These are phyloP conservation scores for Daldinia sp. DNA, from an alignment of 2,329 filamentous ascomycete genomes.

Conservation along the genomic window DNA sequence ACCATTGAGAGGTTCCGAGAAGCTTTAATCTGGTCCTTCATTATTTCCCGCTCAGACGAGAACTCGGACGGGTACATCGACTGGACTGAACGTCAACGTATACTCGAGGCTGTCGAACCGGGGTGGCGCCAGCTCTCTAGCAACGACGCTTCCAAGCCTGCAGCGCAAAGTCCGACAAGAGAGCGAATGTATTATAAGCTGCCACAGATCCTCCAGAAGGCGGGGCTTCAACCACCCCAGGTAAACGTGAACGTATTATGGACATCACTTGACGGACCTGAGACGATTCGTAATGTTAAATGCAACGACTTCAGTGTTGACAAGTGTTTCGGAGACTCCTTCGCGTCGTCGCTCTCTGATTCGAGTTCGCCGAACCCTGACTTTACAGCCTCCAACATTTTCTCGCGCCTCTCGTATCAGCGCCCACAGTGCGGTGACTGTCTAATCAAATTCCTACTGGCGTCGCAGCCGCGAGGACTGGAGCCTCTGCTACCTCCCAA, in stretches of 20 bases:
- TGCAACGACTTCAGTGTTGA: slow-evolving; percentile 57
- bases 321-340: slow-evolving; percentile 58
- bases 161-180: slow-evolving; percentile 50
- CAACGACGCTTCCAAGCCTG: slow-evolving; percentile 49
- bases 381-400: slow-evolving; percentile 56
- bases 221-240: slow-evolving; percentile 55
- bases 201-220: slow-evolving; percentile 51
- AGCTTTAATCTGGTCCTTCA: slow-evolving; percentile 58
- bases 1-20: slow-evolving; percentile 59
- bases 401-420: slow-evolving; percentile 55
- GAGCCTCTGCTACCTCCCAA: slow-evolving; percentile 54
- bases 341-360: slow-evolving; percentile 54
- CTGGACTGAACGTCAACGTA: slow-evolving; percentile 55
- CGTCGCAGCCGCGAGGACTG: slow-evolving; percentile 52
- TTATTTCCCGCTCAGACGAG: slow-evolving; percentile 55
- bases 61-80: slow-evolving; percentile 56
- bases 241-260: slow-evolving; percentile 57
- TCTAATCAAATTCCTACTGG: slow-evolving; percentile 56
- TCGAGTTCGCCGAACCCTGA: slow-evolving; percentile 51
- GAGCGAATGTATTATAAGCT: slow-evolving; percentile 57
- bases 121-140: slow-evolving; percentile 47
- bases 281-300: slow-evolving; percentile 55
- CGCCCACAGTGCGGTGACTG: slow-evolving; percentile 58
- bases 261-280: slow-evolving; percentile 58
- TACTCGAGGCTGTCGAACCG: slow-evolving; percentile 54